Evolutionary conservation across 106 monocot genomes (phyloP), one percentile per base, ranked within the genome.

Genomic region (Dactylorhiza incarnata): DNA sequence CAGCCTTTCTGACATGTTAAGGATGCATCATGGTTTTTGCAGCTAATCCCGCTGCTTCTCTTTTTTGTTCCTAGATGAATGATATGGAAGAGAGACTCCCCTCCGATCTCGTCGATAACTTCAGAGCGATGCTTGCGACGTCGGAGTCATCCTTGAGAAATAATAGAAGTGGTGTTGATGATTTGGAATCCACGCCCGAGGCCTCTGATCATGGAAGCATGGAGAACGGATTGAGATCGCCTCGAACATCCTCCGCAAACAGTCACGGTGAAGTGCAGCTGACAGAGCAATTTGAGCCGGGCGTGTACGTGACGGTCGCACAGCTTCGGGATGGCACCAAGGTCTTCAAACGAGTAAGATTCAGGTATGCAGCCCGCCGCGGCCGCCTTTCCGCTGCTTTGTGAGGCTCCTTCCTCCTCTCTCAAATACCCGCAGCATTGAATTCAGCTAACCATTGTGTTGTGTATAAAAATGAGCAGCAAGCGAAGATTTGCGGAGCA

Each of bases 241-340:
- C 37, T 37, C 37, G 37, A 3, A 37, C 37, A 37, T 37, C 37
- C n/a, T n/a, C n/a, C 37, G 3, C 37, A 37, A 37, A 37, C 37
- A 37, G 37, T 37, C 37, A 78, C 43, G 78, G 83, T 68, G 80
- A 84, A 76, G 59, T 48, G 50, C 77, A 89, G 68, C 0, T 79
- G 72, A 49, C 75, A n/a, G 95, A 95, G 73, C 95, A 90, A 72
- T 95, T 95, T 73, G 95, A 92, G 81, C 95, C 86, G 56, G 95
- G 95, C 24, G 95, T 95, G 53, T 92, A 88, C 76, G 84, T 95
- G 11, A 92, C 92, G 29, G 11, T 80, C 61, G 52, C 80, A 48
- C 83, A 52, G 48, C 86, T 82, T 22, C 70, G 43, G 22, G 79
- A 90, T 78, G 88, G 88, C 43, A 80, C 83, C 16, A 88, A 89